Conservation (phyloP, 352 stramenopile genomes). For the Phytopythium sindhum region DNA sequence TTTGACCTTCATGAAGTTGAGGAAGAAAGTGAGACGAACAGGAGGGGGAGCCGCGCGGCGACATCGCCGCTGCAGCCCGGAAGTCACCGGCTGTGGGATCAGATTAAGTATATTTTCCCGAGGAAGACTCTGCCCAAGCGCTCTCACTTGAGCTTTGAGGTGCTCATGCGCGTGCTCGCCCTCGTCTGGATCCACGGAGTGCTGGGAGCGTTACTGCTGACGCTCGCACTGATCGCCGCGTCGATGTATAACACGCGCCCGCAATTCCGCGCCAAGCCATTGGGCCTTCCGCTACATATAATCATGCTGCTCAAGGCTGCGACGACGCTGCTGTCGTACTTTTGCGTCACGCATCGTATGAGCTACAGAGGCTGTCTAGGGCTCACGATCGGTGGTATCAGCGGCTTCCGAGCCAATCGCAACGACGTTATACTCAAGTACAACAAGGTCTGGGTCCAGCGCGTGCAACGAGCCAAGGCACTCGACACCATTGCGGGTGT, state of each 20-base stretch:
- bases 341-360: slow-evolving; percentile 55
- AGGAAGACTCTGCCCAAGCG: slow-evolving; percentile 62
- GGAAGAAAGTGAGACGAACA: slow-evolving; percentile 13
- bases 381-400: slow-evolving; percentile 36
- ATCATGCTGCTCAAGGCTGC: slow-evolving; percentile 57
- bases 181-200: slow-evolving; percentile 70
- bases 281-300: slow-evolving; percentile 62
- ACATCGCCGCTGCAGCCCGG: slow-evolving; percentile 12
- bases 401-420: slow-evolving; percentile 18
- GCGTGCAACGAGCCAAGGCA: slow-evolving; percentile 53
- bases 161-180: slow-evolving; percentile 63
- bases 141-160: slow-evolving; percentile 59
- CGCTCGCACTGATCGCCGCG: slow-evolving; percentile 44
- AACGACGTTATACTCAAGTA: slow-evolving; percentile 66
- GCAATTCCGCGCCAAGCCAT: slow-evolving; percentile 41
- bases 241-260: slow-evolving; percentile 37
- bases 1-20: slow-evolving; percentile 61
- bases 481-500: slow-evolving; percentile 47
- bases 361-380: slow-evolving; percentile 59
- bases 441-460: slow-evolving; percentile 57
- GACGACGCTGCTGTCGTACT: slow-evolving; percentile 48
- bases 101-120: slow-evolving; percentile 64
- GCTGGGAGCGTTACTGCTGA: slow-evolving; percentile 46
- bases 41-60: slow-evolving; percentile 1
- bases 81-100: slow-evolving; percentile 41